Evolutionary conservation across 805 yeast genomes (phyloP).

Genomic region (Grigorovia transvaalensis): DNA sequence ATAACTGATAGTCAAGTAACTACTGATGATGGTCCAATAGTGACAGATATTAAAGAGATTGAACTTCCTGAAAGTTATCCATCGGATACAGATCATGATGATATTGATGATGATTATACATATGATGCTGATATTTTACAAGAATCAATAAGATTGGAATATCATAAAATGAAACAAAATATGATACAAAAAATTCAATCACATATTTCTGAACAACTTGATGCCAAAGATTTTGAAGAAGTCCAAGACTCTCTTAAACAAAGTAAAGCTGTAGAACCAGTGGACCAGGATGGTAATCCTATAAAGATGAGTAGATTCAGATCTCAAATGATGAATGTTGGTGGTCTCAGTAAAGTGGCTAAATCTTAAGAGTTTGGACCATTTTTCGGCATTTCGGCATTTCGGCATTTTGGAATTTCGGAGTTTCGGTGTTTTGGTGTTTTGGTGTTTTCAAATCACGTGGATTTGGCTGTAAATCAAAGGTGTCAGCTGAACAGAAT

Average conservation of each 20-base stretch:
- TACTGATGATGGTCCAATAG: constrained; percentile 13
- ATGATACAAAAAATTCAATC: constrained; percentile 33
- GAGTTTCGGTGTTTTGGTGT: no score
- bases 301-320: constrained; percentile 57
- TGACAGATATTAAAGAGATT: constrained; percentile 25
- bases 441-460: no score
- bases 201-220: neutral
- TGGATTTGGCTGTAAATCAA: no score
- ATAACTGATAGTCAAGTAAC: constrained; percentile 12
- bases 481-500: neutral
- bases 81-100: constrained; percentile 13
- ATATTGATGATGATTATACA: constrained; percentile 12
- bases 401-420: neutral
- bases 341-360: neutral
- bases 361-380: neutral
- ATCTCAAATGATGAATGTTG: constrained; percentile 34
- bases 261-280: constrained; percentile 37
- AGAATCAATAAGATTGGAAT: constrained; percentile 44
- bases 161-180: constrained; percentile 43
- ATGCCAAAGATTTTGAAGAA: neutral
- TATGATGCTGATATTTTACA: constrained; percentile 28
- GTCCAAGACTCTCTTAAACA: neutral
- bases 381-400: neutral
- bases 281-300: constrained; percentile 54
- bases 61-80: constrained; percentile 17